These are phyloP conservation scores for Leptographium galeiforme DNA, from an alignment of 2,329 filamentous ascomycete genomes.

Conservation along the genomic window DNA sequence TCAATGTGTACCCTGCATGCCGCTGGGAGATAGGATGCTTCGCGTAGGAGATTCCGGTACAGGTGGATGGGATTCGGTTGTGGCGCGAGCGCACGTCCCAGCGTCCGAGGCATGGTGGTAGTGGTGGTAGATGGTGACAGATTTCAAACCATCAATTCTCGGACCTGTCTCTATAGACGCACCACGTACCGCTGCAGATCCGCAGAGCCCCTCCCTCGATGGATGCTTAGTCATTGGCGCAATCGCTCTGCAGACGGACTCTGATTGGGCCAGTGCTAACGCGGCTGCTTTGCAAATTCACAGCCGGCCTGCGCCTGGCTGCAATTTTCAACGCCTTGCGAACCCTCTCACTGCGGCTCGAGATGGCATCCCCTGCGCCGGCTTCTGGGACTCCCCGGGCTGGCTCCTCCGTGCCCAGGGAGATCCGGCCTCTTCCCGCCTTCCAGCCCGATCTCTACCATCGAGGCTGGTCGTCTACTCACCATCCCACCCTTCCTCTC, in stretches of 20 bases:
- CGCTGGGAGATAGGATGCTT: constrained; percentile 45
- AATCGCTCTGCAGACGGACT: background rate
- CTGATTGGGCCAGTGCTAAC: background rate
- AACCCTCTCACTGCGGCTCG: background rate
- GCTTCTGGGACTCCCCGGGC: background rate
- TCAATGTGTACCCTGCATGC: constrained; percentile 31
- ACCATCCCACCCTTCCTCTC: constrained; percentile 77
- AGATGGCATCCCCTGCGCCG: background rate
- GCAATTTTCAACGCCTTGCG: background rate
- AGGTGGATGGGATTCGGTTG: constrained; percentile 24
- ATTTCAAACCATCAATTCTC: too few relatives aligned
- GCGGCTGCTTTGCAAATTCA: background rate
- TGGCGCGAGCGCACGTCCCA: too few relatives aligned
- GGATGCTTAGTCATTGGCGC: too few relatives aligned
- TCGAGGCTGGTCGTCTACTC: constrained; percentile 74
- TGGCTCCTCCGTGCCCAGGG: background rate
- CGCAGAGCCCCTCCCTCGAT: too few relatives aligned
- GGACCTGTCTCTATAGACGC: too few relatives aligned
- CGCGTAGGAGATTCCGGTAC: constrained; percentile 47
- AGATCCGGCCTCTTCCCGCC: constrained; percentile 30
- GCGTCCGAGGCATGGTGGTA: too few relatives aligned
- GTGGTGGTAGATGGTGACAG: too few relatives aligned
- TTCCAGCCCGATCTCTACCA: constrained; percentile 46
- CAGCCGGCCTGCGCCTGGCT: background rate
- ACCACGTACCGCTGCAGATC: too few relatives aligned